Percentiles rank a stretch among this genome's conserved stretches.
phyloP scores from a whole-genome alignment of 73 alveolate species.

The Diophrys appendiculata region DNA sequence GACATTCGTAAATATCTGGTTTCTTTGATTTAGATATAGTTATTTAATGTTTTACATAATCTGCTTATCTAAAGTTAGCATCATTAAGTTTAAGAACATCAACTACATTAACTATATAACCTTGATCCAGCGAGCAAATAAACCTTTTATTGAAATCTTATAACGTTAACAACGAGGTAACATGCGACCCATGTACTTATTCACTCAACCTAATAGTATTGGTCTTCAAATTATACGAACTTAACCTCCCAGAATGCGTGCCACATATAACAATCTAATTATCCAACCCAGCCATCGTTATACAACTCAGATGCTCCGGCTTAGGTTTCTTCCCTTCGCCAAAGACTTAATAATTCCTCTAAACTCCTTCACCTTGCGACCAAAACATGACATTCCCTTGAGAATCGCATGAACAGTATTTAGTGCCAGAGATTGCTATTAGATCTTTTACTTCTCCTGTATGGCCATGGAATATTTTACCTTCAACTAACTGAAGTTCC shows the following conservation, averaged over 20 bases:
- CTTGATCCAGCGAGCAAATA: not conserved
- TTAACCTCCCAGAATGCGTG: not conserved
- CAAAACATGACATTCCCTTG: not conserved
- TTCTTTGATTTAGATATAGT: not conserved
- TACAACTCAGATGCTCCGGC: not conserved
- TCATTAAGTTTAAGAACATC: not conserved
- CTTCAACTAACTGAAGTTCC: not conserved
- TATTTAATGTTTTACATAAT: no score
- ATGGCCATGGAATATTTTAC: not conserved
- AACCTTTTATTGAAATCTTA: not conserved
- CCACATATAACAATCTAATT: not conserved
- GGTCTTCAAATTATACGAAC: not conserved
- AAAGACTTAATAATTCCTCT: not conserved
- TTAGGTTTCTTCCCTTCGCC: not conserved
- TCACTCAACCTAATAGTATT: not conserved
- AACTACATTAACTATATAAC: not conserved
- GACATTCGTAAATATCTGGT: not conserved
- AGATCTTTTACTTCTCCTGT: not conserved
- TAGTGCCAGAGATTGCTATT: not conserved
- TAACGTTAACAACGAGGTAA: not conserved
- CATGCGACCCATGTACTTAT: not conserved
- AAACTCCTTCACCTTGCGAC: not conserved
- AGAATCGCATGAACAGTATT: not conserved
- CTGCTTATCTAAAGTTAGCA: not conserved
- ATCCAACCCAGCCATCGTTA: not conserved